phyloP scores from a whole-genome alignment of 1,284 basidiomycete species.

The Trametes hirsuta region DNA sequence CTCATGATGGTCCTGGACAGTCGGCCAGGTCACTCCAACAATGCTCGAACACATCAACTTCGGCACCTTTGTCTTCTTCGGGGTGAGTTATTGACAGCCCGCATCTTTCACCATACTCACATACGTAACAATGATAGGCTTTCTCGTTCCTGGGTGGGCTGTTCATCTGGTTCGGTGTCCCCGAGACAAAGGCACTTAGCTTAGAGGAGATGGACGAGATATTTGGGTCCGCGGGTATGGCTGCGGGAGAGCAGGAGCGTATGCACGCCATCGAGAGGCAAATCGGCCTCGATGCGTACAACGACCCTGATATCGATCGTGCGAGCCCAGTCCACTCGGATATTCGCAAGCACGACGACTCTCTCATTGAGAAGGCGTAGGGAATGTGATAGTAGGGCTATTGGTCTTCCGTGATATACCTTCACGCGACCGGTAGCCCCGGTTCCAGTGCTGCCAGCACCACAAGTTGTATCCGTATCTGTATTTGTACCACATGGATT shows the following conservation, averaged over 20 bases:
- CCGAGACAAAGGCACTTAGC: slow-evolving; percentile 69
- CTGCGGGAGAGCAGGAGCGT: slow-evolving; percentile 55
- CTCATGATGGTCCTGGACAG: slow-evolving; percentile 11
- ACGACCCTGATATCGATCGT: slow-evolving; percentile 18
- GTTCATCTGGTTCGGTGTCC: slow-evolving; percentile 67
- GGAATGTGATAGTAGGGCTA: not conserved
- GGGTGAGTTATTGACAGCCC: slow-evolving; percentile 41
- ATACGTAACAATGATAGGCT: slow-evolving; percentile 35
- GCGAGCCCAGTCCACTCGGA: slow-evolving; percentile 13
- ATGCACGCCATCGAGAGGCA: slow-evolving; percentile 58
- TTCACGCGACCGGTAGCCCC: no score
- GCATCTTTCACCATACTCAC: not conserved
- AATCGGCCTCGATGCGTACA: slow-evolving; percentile 51
- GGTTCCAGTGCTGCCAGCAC: no score
- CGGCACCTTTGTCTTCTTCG: slow-evolving; percentile 74
- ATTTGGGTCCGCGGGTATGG: slow-evolving; percentile 59
- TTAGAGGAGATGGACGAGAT: slow-evolving; percentile 75
- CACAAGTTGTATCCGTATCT: no score
- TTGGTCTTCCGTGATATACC: no score
- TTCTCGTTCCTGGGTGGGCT: slow-evolving; percentile 68
- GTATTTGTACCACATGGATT: no score
- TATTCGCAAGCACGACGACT: slow-evolving; percentile 20
- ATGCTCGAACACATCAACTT: slow-evolving; percentile 62
- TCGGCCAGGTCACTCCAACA: slow-evolving; percentile 60
- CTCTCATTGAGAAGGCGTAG: slow-evolving; percentile 18